phyloP scores from a whole-genome alignment of 1,284 basidiomycete genomes.

The Ceratobasidium sp. region DNA sequence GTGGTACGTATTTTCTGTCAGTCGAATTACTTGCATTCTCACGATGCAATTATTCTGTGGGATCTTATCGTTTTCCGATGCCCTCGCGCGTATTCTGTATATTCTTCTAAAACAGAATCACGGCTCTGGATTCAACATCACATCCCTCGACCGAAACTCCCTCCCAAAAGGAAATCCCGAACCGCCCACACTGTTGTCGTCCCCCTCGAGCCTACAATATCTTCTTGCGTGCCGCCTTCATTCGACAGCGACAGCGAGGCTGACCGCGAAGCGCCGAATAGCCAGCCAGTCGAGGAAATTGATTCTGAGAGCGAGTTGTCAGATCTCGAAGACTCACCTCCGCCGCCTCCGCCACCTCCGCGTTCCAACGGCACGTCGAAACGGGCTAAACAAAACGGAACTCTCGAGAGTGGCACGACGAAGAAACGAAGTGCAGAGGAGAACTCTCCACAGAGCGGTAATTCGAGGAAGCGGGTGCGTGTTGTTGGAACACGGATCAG shows the following conservation, averaged over 20 bases:
- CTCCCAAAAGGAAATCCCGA: constrained; percentile 64
- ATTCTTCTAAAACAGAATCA: constrained; percentile 63
- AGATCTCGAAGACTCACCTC: constrained; percentile 36
- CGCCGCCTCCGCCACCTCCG: constrained; percentile 37
- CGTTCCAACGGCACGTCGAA: constrained; percentile 1
- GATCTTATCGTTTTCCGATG: constrained; percentile 9
- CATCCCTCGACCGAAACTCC: constrained; percentile 66
- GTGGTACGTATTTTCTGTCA: constrained; percentile 62
- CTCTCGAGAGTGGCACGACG: constrained; percentile 56
- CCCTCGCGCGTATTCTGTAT: constrained; percentile 10
- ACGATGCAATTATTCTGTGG: neutral
- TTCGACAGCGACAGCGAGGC: constrained; percentile 24
- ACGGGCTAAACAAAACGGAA: constrained; percentile 46
- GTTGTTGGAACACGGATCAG: constrained; percentile 71
- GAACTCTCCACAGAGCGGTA: constrained; percentile 66
- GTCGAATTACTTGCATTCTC: neutral
- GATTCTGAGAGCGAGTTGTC: constrained; percentile 7
- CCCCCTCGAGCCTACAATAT: constrained; percentile 29
- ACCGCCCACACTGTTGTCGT: constrained; percentile 45
- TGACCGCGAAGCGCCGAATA: neutral
- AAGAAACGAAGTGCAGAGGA: constrained; percentile 76
- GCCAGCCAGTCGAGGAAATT: neutral
- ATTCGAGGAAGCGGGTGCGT: constrained; percentile 55
- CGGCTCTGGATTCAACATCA: constrained; percentile 88
- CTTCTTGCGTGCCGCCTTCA: constrained; percentile 5